Evolutionary conservation across 2,329 filamentous ascomycete species (phyloP), one percentile per base, ranked within the genome.

Genomic region (Fusarium musae): DNA sequence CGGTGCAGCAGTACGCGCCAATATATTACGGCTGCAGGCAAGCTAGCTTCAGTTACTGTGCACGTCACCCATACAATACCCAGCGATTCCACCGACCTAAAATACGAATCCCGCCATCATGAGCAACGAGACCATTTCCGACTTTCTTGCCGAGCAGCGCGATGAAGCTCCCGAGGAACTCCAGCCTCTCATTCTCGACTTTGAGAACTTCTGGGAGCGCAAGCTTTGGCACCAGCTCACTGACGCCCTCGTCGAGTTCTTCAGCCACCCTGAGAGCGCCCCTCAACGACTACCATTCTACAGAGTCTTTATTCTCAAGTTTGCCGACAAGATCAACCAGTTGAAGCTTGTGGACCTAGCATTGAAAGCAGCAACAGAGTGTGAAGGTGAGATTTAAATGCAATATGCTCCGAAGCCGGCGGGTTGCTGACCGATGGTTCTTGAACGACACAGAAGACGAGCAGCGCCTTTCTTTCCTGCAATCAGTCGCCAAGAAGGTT

Each of bases 171-270:
- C 95, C 59, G 93, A 95, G 77, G 93, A 97, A 82, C 90, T 97
- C 59, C 95, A 98, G 85, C 89, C 92, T 79, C 90, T 93, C 79
- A 93, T 98, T 83, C 89, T 99, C 78, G 91, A 92, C 79, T 97
- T 99, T 76, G 96, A 99, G 87, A 95, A 97, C 82, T 93, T 91
- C 81, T 99, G 96, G 96, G 96, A 99, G 87, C 92, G 96, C 79
- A 98, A 98, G 86, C 89, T 99, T 85, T 99, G 96, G 96, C 96
- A 99, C 86, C 95, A 99, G 85, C 92, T 99, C 76, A 99, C 96
- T 40, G 93, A 97, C 80, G 88, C 92, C 59, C 89, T 99, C 63
- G 87, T 97, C 77, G 89, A 93, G 76, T 98, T 96, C 89, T 99
- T 98, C 86, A 91, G 92, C 79, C 86, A 93, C 78, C 89, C 93